phyloP scores from a whole-genome alignment of 228 moss, liverwort and hornwort genomes.

The Sphagnum fallax region DNA sequence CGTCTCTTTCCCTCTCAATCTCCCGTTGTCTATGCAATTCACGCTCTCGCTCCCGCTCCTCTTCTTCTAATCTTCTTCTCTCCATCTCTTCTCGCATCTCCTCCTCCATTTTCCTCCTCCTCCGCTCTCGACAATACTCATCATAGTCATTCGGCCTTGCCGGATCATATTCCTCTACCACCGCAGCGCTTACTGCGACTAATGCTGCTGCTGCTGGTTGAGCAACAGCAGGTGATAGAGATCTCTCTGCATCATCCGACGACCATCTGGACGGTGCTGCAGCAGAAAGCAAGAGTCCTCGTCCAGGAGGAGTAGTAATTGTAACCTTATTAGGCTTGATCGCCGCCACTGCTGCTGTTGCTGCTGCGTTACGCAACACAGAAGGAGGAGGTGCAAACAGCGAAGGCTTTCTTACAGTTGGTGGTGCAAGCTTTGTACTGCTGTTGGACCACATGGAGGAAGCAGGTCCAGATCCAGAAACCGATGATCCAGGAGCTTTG shows the following conservation, averaged over 20 bases:
- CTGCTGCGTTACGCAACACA: conserved; percentile 31
- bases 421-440: conserved; percentile 48
- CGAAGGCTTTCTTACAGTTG: conserved; percentile 37
- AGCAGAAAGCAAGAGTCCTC: neutral
- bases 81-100: conserved; percentile 54
- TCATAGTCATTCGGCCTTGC: conserved; percentile 51
- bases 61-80: conserved; percentile 40
- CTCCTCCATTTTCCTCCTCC: conserved; percentile 48
- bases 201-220: conserved; percentile 34
- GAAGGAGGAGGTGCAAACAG: conserved; percentile 40
- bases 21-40: conserved; percentile 32
- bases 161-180: conserved; percentile 49
- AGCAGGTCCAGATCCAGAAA: conserved; percentile 9
- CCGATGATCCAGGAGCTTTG: conserved; percentile 8
- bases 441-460: conserved; percentile 43
- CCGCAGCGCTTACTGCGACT: conserved; percentile 45
- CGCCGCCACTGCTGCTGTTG: neutral
- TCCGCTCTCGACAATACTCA: conserved; percentile 51
- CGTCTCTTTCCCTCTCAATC: conserved; percentile 32
- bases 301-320: neutral
- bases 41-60: conserved; percentile 45
- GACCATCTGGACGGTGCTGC: conserved; percentile 11
- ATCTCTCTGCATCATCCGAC: conserved; percentile 16
- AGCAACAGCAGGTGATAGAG: conserved; percentile 10
- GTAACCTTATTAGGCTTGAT: conserved; percentile 16